Base-by-base conservation (phyloP, 345 rosid species). In the Populus ilicifolia region DNA sequence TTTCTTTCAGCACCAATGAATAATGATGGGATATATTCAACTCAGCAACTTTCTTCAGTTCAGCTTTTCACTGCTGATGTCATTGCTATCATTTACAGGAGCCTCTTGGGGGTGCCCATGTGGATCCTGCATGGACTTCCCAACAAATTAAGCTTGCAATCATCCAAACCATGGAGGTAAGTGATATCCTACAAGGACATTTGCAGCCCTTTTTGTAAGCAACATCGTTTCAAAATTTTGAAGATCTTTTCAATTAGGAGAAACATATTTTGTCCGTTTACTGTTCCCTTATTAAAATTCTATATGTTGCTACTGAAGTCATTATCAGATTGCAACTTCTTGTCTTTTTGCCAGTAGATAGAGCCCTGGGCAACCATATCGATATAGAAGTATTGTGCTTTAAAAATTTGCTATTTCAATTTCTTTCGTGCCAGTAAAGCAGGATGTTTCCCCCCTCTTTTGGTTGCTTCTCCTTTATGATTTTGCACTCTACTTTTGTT, bases 121-220 rank as follows among this genome's bases (percentile, higher is more conserved):
- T 71, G 41, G 79, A 80, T 75, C 83, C 79, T 33, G 41, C 20
- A 7, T 80, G 79, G 79, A 66, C 76, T 76, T 80, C 83, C 21
- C 73, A 75, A 29, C 73, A 80, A 54, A 71, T 80, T 48, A 80
- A 76, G 79, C 21, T 61, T 48, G 41, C 79, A 54, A 71, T 80
- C 7, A 52, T n/a, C 64, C 70, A 65, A 38, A 64, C 76, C 75
- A 78, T 78, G 80, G 75, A 71, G 75, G 80, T 77, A 46, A 63
- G 30, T 9, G n/a, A 36, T 29, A 50, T 25, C 11, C 11, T 23
- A 21, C 50, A n/a, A 12, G 52, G 43, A 43, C 50, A 44, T 44
- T 6, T 46, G 18, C 50, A 46, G 14, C 50, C 50, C 50, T 46
- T 46, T 46, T 46, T 46, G 18, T 46, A 46, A 46, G 50, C 5